These are phyloP conservation scores for Cercospora berteroae DNA, from an alignment of 2,329 filamentous ascomycete genomes.

Conservation along the genomic window DNA sequence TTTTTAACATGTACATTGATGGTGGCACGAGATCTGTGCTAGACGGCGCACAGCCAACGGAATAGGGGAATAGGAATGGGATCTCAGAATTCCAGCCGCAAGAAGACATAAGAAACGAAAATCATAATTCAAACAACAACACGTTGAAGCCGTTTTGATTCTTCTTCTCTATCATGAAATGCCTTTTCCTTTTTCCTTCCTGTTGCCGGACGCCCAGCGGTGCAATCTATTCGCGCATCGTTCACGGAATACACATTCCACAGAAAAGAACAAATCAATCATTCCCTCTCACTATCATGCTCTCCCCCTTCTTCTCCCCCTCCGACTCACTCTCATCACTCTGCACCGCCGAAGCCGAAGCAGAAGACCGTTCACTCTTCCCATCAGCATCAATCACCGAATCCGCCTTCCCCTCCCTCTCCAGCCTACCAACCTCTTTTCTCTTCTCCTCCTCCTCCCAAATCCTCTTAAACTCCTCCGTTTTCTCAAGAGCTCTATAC, in stretches of 20 bases:
- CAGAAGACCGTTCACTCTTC: background rate
- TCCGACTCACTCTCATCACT: slow-evolving; percentile 1
- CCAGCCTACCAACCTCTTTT: background rate
- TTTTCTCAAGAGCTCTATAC: background rate
- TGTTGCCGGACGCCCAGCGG: background rate
- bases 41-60: background rate
- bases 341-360: background rate
- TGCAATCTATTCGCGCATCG: background rate
- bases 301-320: background rate
- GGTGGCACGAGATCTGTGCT: background rate
- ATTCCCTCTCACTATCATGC: background rate
- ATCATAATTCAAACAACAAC: background rate
- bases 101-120: background rate
- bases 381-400: slow-evolving; percentile 4
- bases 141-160: no score
- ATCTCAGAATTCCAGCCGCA: background rate
- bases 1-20: background rate
- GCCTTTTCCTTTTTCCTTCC: background rate
- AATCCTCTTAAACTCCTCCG: background rate
- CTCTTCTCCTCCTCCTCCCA: background rate
- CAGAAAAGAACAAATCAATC: background rate
- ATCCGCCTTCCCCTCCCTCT: slow-evolving; percentile 1
- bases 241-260: no score
- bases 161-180: background rate
- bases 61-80: background rate